These are phyloP conservation scores for Friedmanniomyces endolithicus DNA, from an alignment of 495 filamentous ascomycete genomes.

Conservation along the genomic window DNA sequence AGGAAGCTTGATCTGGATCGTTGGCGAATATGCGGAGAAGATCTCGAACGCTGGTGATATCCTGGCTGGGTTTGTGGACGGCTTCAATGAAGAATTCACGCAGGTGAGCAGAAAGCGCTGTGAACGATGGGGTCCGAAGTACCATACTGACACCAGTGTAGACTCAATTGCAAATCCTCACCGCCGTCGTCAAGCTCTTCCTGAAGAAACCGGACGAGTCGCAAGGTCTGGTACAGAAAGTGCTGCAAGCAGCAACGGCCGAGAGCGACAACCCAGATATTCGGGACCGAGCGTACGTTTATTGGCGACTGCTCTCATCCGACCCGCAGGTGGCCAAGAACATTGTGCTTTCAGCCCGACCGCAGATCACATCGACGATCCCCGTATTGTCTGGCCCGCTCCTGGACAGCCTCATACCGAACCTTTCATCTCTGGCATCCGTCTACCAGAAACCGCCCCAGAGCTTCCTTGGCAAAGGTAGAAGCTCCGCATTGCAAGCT, in stretches of 20 bases:
- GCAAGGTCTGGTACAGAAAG: slow-evolving; percentile 83
- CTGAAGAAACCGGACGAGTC: slow-evolving; percentile 83
- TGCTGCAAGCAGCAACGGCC: slow-evolving; percentile 79
- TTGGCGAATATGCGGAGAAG: slow-evolving; percentile 97
- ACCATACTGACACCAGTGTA: slow-evolving; percentile 28
- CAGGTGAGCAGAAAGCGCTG: slow-evolving; percentile 38
- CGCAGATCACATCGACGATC: slow-evolving; percentile 86
- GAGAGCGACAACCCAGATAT: slow-evolving; percentile 97
- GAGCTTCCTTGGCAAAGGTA: slow-evolving; percentile 88
- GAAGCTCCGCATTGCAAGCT: slow-evolving; percentile 86
- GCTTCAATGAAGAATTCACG: slow-evolving; percentile 84
- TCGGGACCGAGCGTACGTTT: slow-evolving; percentile 91
- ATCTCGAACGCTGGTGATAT: slow-evolving; percentile 95
- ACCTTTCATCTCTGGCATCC: slow-evolving; percentile 91
- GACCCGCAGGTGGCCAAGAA: slow-evolving; percentile 79
- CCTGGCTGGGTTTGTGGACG: slow-evolving; percentile 71
- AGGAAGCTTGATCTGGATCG: slow-evolving; percentile 93
- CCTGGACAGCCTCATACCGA: slow-evolving; percentile 72
- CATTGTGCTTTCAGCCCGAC: slow-evolving; percentile 87
- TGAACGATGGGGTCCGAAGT: not conserved
- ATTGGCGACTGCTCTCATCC: slow-evolving; percentile 93
- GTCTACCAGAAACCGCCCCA: slow-evolving; percentile 99
- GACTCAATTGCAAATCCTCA: slow-evolving; percentile 91
- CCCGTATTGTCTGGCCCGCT: slow-evolving; percentile 69
- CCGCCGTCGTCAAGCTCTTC: slow-evolving; percentile 93